These are phyloP conservation scores for Rhizopus stolonifer DNA, from an alignment of 371 early-diverging fungal genomes.

Conservation along the genomic window DNA sequence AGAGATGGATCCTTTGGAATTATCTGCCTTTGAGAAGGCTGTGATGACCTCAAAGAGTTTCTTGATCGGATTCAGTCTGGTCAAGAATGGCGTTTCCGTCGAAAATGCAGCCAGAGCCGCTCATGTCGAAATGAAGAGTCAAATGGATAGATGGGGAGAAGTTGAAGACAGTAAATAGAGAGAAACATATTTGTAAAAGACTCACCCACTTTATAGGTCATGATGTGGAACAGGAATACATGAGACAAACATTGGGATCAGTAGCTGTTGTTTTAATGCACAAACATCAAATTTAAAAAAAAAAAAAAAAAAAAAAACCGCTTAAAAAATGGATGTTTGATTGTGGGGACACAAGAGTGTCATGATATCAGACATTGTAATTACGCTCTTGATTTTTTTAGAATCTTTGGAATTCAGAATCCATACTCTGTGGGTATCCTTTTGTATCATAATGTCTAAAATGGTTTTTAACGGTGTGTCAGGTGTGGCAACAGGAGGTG, in stretches of 20 bases:
- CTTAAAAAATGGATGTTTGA: conserved; percentile 16
- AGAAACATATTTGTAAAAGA: not conserved
- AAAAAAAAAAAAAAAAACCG: no score
- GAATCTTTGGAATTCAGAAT: conserved; percentile 37
- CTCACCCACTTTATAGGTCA: conserved; percentile 32
- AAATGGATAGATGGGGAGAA: conserved; percentile 91
- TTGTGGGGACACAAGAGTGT: conserved; percentile 27
- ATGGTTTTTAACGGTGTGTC: conserved; percentile 31
- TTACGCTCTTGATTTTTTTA: conserved; percentile 41
- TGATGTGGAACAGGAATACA: conserved; percentile 52
- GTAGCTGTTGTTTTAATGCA: conserved; percentile 49
- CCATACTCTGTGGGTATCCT: conserved; percentile 59
- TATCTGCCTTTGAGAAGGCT: conserved; percentile 90
- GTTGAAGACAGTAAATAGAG: conserved; percentile 77
- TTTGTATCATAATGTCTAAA: conserved; percentile 36
- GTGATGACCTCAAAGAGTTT: conserved; percentile 88
- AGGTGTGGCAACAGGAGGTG: conserved; percentile 31
- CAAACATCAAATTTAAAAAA: conserved; percentile 17
- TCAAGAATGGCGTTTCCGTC: conserved; percentile 69
- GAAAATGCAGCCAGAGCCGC: conserved; percentile 82
- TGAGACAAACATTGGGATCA: conserved; percentile 50
- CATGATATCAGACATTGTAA: conserved; percentile 61
- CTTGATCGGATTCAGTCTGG: conserved; percentile 82
- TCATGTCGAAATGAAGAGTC: conserved; percentile 82
- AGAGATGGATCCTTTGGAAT: conserved; percentile 63